Conservation (phyloP, 2,329 filamentous ascomycete species). For the Exophiala sideris region DNA sequence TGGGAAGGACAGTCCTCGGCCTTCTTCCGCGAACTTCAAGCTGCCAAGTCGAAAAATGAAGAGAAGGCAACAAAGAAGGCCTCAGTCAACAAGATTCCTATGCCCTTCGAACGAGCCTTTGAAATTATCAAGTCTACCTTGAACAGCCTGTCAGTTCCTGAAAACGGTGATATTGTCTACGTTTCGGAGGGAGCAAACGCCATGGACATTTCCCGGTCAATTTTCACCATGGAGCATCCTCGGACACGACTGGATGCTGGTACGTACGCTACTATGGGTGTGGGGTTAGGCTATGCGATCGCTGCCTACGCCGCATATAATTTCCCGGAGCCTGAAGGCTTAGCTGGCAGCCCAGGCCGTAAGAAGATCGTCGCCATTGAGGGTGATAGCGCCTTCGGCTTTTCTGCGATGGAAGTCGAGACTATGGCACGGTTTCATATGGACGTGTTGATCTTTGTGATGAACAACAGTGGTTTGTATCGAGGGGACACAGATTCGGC, state of each 20-base stretch:
- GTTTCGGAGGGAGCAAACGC: slow-evolving; percentile 59
- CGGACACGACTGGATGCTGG: slow-evolving; percentile 56
- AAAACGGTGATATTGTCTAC: slow-evolving; percentile 51
- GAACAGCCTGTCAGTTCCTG: slow-evolving; percentile 43
- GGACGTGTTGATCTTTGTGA: slow-evolving; percentile 53
- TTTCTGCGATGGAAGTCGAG: slow-evolving; percentile 55
- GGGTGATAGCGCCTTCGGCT: slow-evolving; percentile 56
- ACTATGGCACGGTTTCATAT: slow-evolving; percentile 55
- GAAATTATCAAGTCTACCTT: slow-evolving; percentile 51
- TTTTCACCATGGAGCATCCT: slow-evolving; percentile 53
- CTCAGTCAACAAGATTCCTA: slow-evolving; percentile 36
- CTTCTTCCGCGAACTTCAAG: slow-evolving; percentile 28
- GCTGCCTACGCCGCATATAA: slow-evolving; percentile 57
- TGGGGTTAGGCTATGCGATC: slow-evolving; percentile 56
- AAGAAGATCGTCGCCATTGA: slow-evolving; percentile 58
- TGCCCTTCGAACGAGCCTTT: slow-evolving; percentile 52
- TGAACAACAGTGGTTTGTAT: slow-evolving; percentile 55
- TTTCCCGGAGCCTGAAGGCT: slow-evolving; percentile 31
- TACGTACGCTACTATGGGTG: slow-evolving; percentile 59
- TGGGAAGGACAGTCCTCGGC: slow-evolving; percentile 41
- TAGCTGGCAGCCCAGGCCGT: slow-evolving; percentile 19
- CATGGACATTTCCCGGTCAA: slow-evolving; percentile 59
- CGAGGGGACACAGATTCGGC: slow-evolving; percentile 42
- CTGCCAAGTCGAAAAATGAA: slow-evolving; percentile 46
- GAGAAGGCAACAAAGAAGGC: slow-evolving; percentile 40